These are phyloP conservation scores for Thalia dealbata DNA, from an alignment of 176 grass and related monocot species.

Conservation along the genomic window DNA sequence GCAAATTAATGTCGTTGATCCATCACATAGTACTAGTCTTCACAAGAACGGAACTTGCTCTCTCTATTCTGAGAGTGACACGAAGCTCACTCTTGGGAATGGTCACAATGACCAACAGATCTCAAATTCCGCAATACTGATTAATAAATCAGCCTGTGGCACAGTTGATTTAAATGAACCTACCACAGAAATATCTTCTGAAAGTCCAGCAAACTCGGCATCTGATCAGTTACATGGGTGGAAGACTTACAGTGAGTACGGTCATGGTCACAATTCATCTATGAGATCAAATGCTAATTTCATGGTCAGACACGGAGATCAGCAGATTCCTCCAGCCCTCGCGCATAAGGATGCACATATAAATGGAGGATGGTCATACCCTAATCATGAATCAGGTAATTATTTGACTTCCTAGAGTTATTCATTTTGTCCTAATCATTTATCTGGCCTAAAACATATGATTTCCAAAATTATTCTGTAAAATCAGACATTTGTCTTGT, in stretches of 20 bases:
- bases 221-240: slow-evolving; percentile 21
- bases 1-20: slow-evolving; percentile 24
- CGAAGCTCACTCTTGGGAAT: slow-evolving; percentile 1
- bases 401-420: not conserved
- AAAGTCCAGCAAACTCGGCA: slow-evolving; percentile 25
- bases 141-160: not conserved
- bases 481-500: not conserved
- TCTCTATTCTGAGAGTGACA: not conserved
- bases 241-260: slow-evolving; percentile 19
- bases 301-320: slow-evolving; percentile 28
- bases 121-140: not conserved
- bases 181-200: not conserved
- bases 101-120: not conserved
- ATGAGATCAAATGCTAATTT: slow-evolving; percentile 34
- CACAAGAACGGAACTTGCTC: not conserved
- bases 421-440: not conserved
- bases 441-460: not conserved
- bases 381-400: slow-evolving; percentile 49
- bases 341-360: slow-evolving; percentile 27
- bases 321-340: slow-evolving; percentile 54
- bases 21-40: not conserved
- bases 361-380: slow-evolving; percentile 28
- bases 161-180: slow-evolving; percentile 1
- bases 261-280: slow-evolving; percentile 15
- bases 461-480: not conserved